Evolutionary conservation across 345 rosid species (phyloP), one percentile per base, ranked within the genome.

Genomic region (Sapria himalayana): DNA sequence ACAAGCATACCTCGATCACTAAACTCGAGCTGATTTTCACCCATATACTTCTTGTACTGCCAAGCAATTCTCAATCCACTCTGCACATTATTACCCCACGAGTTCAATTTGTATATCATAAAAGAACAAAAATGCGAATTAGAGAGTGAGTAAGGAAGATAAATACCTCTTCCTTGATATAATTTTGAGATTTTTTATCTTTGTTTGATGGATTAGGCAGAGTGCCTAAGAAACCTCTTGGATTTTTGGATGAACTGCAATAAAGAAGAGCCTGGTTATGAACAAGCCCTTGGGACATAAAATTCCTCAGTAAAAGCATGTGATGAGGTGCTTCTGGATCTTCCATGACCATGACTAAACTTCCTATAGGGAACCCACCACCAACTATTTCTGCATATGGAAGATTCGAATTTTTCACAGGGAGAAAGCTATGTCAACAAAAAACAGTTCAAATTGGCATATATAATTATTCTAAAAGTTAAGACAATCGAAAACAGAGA

Each of bases 261-360:
- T 78, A 86, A 44, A 78, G 69, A 60, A 86, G 89, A 19, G 85
- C 69, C 33, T 81, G 97, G 37, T 62, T 53, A 37, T 73, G 85
- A 52, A 76, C 76, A 63, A 89, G 82, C 39, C 94, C 94, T 57
- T 89, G 94, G 50, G 94, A 75, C 94, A 89, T 89, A 50, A 82
- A 82, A 61, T 76, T 89, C 62, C 94, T 72, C 57, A 82, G 45
- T 41, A 89, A 48, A 44, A 78, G 85, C 97, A 82, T 78, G 64
- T 86, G 91, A 76, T 86, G 97, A 6, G 94, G 97, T 8, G 94
- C 85, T 61, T 89, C 91, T 2, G 94, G 74, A 64, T 78, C 94
- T 70, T 89, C 93, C 98, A 89, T 82, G 52, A 89, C 75, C 79
- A 89, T 67, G 15, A 82, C 85, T 43, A 89, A 52, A 49, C 85